phyloP scores from a whole-genome alignment of 2,329 filamentous ascomycete species.

The Tolypocladium pustulatum region DNA sequence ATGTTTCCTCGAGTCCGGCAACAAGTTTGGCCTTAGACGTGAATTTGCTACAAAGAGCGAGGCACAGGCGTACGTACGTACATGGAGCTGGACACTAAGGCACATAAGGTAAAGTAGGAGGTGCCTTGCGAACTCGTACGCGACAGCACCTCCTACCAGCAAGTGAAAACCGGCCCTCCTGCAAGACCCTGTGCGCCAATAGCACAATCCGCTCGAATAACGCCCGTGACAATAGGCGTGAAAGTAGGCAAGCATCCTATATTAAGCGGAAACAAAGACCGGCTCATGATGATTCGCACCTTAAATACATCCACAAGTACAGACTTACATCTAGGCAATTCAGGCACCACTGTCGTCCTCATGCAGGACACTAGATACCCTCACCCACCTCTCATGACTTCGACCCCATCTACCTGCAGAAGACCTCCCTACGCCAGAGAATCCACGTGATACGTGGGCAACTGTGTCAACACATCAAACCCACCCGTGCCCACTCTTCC shows the following conservation, averaged over 20 bases:
- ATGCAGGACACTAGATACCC: background rate
- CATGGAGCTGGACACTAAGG: too few species aligned
- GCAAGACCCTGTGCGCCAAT: background rate
- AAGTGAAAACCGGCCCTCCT: too few species aligned
- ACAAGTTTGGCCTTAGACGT: too few species aligned
- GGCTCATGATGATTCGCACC: background rate
- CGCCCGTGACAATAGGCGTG: background rate
- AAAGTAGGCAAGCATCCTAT: background rate
- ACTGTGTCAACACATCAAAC: slow-evolving; percentile 71
- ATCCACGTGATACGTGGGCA: slow-evolving; percentile 38
- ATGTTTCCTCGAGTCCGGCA: too few species aligned
- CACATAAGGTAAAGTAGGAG: too few species aligned
- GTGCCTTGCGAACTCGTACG: too few species aligned
- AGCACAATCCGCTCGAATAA: too few species aligned
- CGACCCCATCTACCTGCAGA: background rate
- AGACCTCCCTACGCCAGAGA: background rate
- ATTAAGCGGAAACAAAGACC: background rate
- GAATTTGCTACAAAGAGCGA: too few species aligned
- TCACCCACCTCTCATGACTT: background rate
- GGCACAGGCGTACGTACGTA: too few species aligned
- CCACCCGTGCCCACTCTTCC: slow-evolving; percentile 80
- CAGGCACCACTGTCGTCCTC: background rate
- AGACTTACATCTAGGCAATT: background rate
- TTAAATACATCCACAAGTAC: background rate
- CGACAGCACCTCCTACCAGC: too few species aligned